Evolutionary conservation across 257 asterid species (phyloP), one percentile per base, ranked within the genome.

Genomic region (Nicotiana noctiflora): DNA sequence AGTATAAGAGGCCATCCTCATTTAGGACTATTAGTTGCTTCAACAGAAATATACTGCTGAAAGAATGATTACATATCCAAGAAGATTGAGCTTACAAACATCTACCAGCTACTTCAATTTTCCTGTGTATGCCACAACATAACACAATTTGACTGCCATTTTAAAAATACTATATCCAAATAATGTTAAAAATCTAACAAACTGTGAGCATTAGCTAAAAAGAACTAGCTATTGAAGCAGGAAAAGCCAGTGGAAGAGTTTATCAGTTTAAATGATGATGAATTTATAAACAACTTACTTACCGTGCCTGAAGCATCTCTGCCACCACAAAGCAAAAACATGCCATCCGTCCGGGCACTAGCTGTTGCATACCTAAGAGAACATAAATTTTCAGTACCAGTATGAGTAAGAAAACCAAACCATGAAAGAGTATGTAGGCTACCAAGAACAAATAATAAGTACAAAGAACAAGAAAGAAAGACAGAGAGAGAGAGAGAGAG

Each of bases 301-400:
- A 96, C 99, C 89, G 80, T 82, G 86, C 98, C 97, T 57, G 98
- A 91, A 80, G 99, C 83, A 75, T 96, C 99, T 89, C 99, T 94
- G 85, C 99, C 99, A 53, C 99, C 98, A 82, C 98, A 96, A 80
- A 96, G 98, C 90, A 96, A 87, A 91, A 96, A 91, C 99, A 96
- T 94, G 84, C 99, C 99, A 82, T 96, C 99, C 21, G 99, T 91
- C 81, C 99, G 93, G 60, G 99, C 97, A 92, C 99, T 93, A 77
- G 94, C 99, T 32, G 98, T 96, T 75, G 99, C 99, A 88, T 96
- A 96, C 99, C 99, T 96, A 87, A 84, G 86, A 86, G 78, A 25
- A 74, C 13, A 74, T 46, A 49, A 49, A 74, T 12, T 72, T 18
- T 46, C 37, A 25, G 61, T 74, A 49, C 44, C 61, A 49, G 8